Evolutionary conservation across 78 protist species (phyloP), one percentile per base, ranked within the genome.

Genomic region (Dictyostelium firmibasis): DNA sequence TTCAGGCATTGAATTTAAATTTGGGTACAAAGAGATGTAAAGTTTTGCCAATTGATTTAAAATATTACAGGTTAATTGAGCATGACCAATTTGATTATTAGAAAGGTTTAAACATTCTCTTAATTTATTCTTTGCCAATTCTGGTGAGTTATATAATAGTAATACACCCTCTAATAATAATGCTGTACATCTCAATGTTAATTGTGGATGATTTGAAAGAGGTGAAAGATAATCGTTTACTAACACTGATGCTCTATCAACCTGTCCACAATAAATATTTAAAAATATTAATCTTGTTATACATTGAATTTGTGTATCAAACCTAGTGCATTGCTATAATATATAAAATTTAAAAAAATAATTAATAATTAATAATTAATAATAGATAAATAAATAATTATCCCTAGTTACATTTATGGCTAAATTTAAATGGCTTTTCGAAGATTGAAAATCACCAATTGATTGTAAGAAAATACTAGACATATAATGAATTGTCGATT

Each of bases 251-350:
- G 93, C 76, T 35, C 70, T 11, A 38, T 67, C 85, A 14, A 79
- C 16, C 20, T 79, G 41, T 43, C 38, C 38, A 13, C 35, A 4
- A 44, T 41, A 64, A 25, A 88, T n/a, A 29, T 64, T 36, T 38
- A 29, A 20, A 64, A 43, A 57, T 64, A 79, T 70, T 62, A 88
- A 27, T 79, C 86, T 79, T 9, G 81, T 62, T 8, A 88, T 79
- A 31, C 86, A 88, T 44, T 78, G 74, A 67, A 88, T 88, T 67
- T 88, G 93, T 11, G 67, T 62, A 79, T 88, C 93, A 64, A 88
- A 88, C 67, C 93, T 77, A 31, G 64, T 88, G 14, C 86, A 77
- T 88, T 88, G 78, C 93, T 88, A 14, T 50, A 44, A 44, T 7
- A 44, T 44, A 25, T 5, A 0, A 31, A 53, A 50, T 4, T 75